Evolutionary conservation across 2,329 filamentous ascomycete genomes (phyloP).

Genomic region (Ceratocystis ficicola): DNA sequence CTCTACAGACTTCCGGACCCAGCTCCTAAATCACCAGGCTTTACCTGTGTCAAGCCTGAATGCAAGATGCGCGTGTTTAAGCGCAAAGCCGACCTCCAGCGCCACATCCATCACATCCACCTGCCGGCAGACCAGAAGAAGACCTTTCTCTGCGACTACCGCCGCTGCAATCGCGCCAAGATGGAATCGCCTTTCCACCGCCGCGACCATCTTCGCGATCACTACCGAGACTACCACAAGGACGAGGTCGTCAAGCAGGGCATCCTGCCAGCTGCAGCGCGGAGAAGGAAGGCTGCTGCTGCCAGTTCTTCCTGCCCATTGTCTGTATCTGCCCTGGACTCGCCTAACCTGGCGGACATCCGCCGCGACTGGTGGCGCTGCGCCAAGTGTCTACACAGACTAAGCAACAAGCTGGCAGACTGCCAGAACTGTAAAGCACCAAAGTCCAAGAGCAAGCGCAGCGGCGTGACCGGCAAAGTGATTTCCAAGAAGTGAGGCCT

Average conservation of each 20-base stretch:
- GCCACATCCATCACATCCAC: conserved; percentile 42
- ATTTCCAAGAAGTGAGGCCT: conserved; percentile 10
- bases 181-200: conserved; percentile 38
- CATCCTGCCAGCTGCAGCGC: conserved; percentile 20
- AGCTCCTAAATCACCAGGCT: conserved; percentile 10
- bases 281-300: background rate
- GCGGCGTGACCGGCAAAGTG: conserved; percentile 28
- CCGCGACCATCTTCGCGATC: conserved; percentile 46
- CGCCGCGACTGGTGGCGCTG: conserved; percentile 44
- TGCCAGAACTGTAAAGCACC: conserved; percentile 38
- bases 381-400: conserved; percentile 39
- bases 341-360: conserved; percentile 32
- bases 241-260: conserved; percentile 43
- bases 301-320: background rate
- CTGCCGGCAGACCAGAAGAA: conserved; percentile 32
- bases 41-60: conserved; percentile 31
- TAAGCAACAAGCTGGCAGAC: conserved; percentile 34
- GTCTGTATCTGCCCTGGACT: conserved; percentile 23
- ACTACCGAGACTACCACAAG: conserved; percentile 43
- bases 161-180: conserved; percentile 34
- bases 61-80: conserved; percentile 39
- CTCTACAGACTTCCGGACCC: background rate
- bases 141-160: conserved; percentile 41
- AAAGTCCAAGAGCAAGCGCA: conserved; percentile 40
- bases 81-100: conserved; percentile 42